A percentile compares a stretch with the other conserved stretches of the same genome.
Evolutionary conservation across 2,329 filamentous ascomycete genomes (phyloP).

Genomic region (Corinectria fuckeliana): DNA sequence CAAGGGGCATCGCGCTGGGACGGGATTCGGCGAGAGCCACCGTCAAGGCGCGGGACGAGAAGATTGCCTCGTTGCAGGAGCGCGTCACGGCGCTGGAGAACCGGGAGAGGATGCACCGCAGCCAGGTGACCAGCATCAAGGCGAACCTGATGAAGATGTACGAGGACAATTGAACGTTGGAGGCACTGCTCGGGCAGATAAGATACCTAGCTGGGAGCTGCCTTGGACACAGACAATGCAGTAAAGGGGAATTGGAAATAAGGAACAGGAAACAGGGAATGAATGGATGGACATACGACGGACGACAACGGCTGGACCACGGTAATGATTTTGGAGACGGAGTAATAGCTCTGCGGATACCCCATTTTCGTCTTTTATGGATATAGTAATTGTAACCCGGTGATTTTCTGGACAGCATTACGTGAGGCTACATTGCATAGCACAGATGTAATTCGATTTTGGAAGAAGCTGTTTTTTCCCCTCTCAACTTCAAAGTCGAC

Average conservation of each 20-base stretch:
- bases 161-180: constrained; percentile 37
- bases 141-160: constrained; percentile 47
- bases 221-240: not conserved
- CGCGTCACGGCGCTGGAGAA: constrained; percentile 50
- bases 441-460: not conserved
- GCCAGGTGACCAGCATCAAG: constrained; percentile 47
- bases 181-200: too few species aligned
- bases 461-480: constrained; percentile 9
- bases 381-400: too few species aligned
- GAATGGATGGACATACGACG: not conserved
- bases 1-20: constrained; percentile 67
- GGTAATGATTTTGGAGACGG: not conserved
- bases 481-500: constrained; percentile 18
- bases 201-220: not conserved
- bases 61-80: constrained; percentile 46
- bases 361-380: not conserved
- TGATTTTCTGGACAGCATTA: too few species aligned
- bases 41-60: constrained; percentile 66
- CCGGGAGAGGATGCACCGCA: constrained; percentile 40
- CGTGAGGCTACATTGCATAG: not conserved
- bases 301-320: not conserved
- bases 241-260: not conserved
- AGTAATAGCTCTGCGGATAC: not conserved
- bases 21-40: constrained; percentile 70
- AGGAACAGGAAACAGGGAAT: not conserved